Percentiles rank a stretch among this genome's conserved stretches.
Conservation (phyloP, 495 filamentous ascomycete species). For the Endocarpon pusillum region DNA sequence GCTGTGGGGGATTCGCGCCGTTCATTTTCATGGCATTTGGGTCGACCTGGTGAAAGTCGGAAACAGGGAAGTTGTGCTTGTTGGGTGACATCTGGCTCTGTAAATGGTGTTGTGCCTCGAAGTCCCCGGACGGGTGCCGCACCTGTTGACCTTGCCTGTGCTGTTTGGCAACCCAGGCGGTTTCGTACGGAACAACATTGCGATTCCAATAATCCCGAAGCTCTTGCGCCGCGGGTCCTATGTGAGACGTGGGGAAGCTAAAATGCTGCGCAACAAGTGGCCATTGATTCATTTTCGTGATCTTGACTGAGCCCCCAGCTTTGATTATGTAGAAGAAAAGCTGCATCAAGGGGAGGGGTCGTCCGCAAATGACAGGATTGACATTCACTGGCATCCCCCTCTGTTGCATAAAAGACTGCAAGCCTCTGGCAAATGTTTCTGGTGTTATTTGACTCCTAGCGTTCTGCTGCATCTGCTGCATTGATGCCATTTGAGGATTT, state of each 20-base stretch:
- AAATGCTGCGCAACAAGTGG: constrained; percentile 47
- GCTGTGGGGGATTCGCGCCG: constrained; percentile 22
- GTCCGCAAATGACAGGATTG: constrained; percentile 51
- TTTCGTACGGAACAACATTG: constrained; percentile 56
- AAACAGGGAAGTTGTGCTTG: neutral
- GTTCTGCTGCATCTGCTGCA: constrained; percentile 44
- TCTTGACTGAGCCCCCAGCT: constrained; percentile 60
- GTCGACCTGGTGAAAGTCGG: neutral
- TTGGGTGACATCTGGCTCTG: constrained; percentile 12
- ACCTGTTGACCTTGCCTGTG: constrained; percentile 30
- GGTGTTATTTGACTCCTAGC: constrained; percentile 39
- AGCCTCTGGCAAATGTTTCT: constrained; percentile 57
- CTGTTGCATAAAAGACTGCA: constrained; percentile 54
- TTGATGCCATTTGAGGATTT: constrained; percentile 27
- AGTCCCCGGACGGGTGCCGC: constrained; percentile 22
- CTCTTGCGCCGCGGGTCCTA: constrained; percentile 46
- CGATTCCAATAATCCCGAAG: constrained; percentile 55
- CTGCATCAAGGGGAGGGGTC: constrained; percentile 50
- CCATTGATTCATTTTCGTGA: constrained; percentile 55
- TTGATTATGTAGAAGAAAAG: constrained; percentile 62
- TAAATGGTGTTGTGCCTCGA: constrained; percentile 20
- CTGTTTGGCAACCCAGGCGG: neutral
- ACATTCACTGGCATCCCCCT: constrained; percentile 50
- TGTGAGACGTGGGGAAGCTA: constrained; percentile 46
- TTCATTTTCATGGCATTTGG: neutral